These are phyloP conservation scores for Saraca asoca DNA, from an alignment of 331 rosid genomes.

Conservation along the genomic window DNA sequence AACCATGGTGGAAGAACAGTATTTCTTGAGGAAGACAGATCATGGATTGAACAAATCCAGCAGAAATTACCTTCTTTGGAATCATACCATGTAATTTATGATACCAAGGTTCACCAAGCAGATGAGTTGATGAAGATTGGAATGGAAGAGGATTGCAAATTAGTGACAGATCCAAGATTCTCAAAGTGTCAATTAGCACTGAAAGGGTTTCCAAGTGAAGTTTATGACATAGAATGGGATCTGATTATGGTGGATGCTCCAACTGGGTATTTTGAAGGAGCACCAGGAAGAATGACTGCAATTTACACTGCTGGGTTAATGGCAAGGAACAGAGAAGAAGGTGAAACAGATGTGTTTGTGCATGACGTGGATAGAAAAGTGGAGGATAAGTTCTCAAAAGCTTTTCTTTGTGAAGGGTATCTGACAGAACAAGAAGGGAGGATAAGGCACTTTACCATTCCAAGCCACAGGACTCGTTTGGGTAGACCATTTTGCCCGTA, in stretches of 20 bases:
- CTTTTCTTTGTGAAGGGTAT: constrained; percentile 79
- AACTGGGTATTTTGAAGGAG: constrained; percentile 69
- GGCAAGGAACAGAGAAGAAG: constrained; percentile 77
- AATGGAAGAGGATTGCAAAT: constrained; percentile 48
- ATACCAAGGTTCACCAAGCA: constrained; percentile 71
- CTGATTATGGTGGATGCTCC: constrained; percentile 98
- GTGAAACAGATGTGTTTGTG: constrained; percentile 84
- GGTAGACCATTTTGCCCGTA: constrained; percentile 77
- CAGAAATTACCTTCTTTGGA: constrained; percentile 53
- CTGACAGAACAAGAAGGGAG: constrained; percentile 76
- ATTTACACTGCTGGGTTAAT: constrained; percentile 91
- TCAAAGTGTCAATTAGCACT: constrained; percentile 67
- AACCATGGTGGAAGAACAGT: constrained; percentile 89
- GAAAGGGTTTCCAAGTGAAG: constrained; percentile 67
- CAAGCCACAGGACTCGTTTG: constrained; percentile 65
- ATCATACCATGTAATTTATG: constrained; percentile 70
- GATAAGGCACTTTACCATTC: constrained; percentile 76
- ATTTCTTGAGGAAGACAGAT: constrained; percentile 78
- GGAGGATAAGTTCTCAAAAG: constrained; percentile 71
- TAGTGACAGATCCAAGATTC: constrained; percentile 66
- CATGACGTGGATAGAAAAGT: constrained; percentile 86
- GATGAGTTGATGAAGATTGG: constrained; percentile 56
- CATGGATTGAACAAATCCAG: constrained; percentile 70
- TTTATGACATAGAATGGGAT: constrained; percentile 86
- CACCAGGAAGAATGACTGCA: constrained; percentile 91